Percentiles rank a stretch among this genome's conserved stretches.
Evolutionary conservation across 2,329 filamentous ascomycete species (phyloP).

Genomic region (Alternaria solani): DNA sequence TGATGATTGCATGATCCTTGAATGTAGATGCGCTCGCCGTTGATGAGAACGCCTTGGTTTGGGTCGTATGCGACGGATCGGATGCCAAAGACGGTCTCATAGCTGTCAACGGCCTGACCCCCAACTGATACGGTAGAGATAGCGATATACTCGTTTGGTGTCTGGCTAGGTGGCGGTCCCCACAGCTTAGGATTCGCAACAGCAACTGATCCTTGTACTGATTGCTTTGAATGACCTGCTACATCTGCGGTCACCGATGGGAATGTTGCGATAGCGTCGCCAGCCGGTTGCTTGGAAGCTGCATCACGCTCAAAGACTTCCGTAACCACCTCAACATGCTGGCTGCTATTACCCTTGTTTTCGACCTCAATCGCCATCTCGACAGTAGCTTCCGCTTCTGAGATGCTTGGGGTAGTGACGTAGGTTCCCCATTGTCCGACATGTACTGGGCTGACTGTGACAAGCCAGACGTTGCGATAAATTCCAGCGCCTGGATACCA

Average conservation of each 20-base stretch:
- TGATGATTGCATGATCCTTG: constrained; percentile 62
- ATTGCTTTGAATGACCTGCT: constrained; percentile 40
- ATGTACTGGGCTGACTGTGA: constrained; percentile 56
- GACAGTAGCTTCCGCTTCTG: constrained; percentile 56
- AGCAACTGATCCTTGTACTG: constrained; percentile 46
- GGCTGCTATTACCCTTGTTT: constrained; percentile 51
- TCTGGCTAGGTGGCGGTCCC: constrained; percentile 58
- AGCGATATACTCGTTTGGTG: constrained; percentile 60
- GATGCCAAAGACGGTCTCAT: constrained; percentile 62
- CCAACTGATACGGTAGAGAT: constrained; percentile 51
- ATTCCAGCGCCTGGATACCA: constrained; percentile 65
- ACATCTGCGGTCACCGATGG: constrained; percentile 41
- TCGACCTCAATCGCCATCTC: constrained; percentile 58
- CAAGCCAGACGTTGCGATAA: constrained; percentile 64
- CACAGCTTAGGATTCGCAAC: constrained; percentile 57
- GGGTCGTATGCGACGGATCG: constrained; percentile 54
- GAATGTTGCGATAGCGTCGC: constrained; percentile 48
- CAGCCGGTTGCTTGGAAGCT: constrained; percentile 29
- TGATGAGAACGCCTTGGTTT: constrained; percentile 57
- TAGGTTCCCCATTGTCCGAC: constrained; percentile 61
- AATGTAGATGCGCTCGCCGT: constrained; percentile 56
- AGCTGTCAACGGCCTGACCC: constrained; percentile 51
- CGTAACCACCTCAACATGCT: constrained; percentile 53
- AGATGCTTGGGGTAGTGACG: constrained; percentile 58
- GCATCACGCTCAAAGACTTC: constrained; percentile 53